Evolutionary conservation across 2,329 filamentous ascomycete species (phyloP).

Genomic region (Verticillium dahliae): DNA sequence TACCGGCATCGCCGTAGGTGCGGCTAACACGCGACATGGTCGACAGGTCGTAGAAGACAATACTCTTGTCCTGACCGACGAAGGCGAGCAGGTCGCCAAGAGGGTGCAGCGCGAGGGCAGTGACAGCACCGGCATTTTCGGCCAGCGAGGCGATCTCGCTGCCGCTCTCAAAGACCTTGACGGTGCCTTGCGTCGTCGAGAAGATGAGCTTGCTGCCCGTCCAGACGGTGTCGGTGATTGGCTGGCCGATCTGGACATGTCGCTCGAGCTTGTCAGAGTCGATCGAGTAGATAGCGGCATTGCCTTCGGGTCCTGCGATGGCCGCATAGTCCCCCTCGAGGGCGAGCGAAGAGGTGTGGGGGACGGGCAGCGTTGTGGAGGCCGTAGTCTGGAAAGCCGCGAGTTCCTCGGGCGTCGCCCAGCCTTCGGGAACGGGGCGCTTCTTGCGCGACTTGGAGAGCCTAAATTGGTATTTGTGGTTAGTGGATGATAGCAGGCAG

Average conservation of each 20-base stretch:
- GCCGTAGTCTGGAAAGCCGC: conserved; percentile 36
- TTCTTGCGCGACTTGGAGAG: conserved; percentile 86
- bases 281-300: conserved; percentile 69
- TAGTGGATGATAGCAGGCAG: conserved; percentile 3
- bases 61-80: conserved; percentile 85
- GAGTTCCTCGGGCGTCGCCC: conserved; percentile 72
- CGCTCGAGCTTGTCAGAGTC: conserved; percentile 61
- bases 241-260: conserved; percentile 58
- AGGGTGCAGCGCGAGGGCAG: conserved; percentile 73
- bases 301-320: conserved; percentile 68
- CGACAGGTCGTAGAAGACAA: conserved; percentile 78
- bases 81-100: conserved; percentile 78
- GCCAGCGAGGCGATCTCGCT: conserved; percentile 62
- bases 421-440: conserved; percentile 76
- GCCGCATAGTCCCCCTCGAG: conserved; percentile 59
- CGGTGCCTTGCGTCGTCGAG: conserved; percentile 65
- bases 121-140: conserved; percentile 79
- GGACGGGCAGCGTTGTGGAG: conserved; percentile 39
- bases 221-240: conserved; percentile 62
- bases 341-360: conserved; percentile 42
- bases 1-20: conserved; percentile 74
- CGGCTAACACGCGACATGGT: conserved; percentile 65
- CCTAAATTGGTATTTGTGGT: conserved; percentile 32
- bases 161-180: conserved; percentile 75
- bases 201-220: conserved; percentile 63